These are phyloP conservation scores for Saccharata proteae DNA, from an alignment of 2,329 filamentous ascomycete genomes.

Conservation along the genomic window DNA sequence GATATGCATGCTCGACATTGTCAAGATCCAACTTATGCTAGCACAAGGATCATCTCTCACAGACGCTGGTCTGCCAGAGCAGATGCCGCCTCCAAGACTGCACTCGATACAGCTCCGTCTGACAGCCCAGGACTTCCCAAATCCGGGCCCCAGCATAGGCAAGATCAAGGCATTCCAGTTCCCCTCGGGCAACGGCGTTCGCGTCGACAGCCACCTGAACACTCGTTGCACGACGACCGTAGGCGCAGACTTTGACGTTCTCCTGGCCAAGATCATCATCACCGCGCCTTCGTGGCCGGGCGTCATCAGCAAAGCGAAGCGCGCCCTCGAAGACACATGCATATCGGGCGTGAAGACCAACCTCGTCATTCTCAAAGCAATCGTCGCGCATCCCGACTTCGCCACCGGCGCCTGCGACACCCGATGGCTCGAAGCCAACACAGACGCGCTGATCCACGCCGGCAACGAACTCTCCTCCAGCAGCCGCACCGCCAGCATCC, in stretches of 20 bases:
- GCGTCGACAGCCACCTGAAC: constrained; percentile 45
- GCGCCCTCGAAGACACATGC: constrained; percentile 43
- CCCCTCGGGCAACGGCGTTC: constrained; percentile 45
- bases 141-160: constrained; percentile 48
- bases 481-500: constrained; percentile 6
- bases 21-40: constrained; percentile 42
- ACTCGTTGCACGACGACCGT: constrained; percentile 31
- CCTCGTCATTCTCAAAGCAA: constrained; percentile 40
- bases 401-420: constrained; percentile 37
- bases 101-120: constrained; percentile 46
- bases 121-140: constrained; percentile 43
- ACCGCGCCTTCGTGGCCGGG: constrained; percentile 42
- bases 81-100: constrained; percentile 24
- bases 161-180: constrained; percentile 44
- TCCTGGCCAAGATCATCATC: constrained; percentile 48
- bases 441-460: constrained; percentile 27
- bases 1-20: constrained; percentile 42
- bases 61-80: constrained; percentile 23
- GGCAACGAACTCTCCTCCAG: constrained; percentile 21
- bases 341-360: constrained; percentile 50
- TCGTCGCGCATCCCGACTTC: constrained; percentile 42
- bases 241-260: constrained; percentile 45
- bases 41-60: constrained; percentile 37
- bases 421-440: constrained; percentile 43
- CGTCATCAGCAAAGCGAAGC: constrained; percentile 39